Percentiles rank a stretch among this genome's conserved stretches.
These are phyloP conservation scores for Salvia sclarea DNA, from an alignment of 305 asterid species.

Conservation along the genomic window DNA sequence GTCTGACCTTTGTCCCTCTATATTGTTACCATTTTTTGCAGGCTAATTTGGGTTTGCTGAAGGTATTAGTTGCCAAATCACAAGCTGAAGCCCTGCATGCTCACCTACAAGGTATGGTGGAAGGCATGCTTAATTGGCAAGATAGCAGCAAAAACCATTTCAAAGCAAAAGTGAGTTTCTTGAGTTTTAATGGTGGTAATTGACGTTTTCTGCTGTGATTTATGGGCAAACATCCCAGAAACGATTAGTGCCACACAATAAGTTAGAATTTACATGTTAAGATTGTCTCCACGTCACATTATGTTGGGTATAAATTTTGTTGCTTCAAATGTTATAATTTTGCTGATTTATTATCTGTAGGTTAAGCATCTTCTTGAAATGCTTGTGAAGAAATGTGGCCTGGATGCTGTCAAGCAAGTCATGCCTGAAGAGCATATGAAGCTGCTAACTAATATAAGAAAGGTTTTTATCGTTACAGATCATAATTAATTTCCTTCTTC, in stretches of 20 bases:
- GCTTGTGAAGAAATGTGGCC: slow-evolving; percentile 95
- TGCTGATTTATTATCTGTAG: slow-evolving; percentile 40
- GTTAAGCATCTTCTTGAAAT: slow-evolving; percentile 85
- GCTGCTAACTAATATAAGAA: slow-evolving; percentile 89
- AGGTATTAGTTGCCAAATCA: slow-evolving; percentile 91
- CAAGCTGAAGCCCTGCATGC: slow-evolving; percentile 67
- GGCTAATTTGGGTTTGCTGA: slow-evolving; percentile 89
- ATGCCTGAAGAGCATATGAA: slow-evolving; percentile 96
- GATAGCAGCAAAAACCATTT: slow-evolving; percentile 78
- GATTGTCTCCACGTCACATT: slow-evolving; percentile 9
- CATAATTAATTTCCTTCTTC: neutral
- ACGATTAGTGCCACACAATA: slow-evolving; percentile 2
- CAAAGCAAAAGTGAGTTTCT: slow-evolving; percentile 73
- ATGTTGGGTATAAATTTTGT: neutral
- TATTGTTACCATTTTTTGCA: slow-evolving; percentile 37
- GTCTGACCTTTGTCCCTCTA: slow-evolving; percentile 16
- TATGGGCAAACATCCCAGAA: slow-evolving; percentile 4
- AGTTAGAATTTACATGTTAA: neutral
- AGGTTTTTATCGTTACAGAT: slow-evolving; percentile 49
- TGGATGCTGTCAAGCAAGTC: slow-evolving; percentile 85
- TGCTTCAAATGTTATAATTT: neutral
- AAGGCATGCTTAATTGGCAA: slow-evolving; percentile 80
- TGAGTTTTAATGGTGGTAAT: slow-evolving; percentile 15
- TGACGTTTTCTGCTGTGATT: slow-evolving; percentile 4
- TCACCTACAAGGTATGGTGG: slow-evolving; percentile 77